Conservation (phyloP, 2,329 filamentous ascomycete genomes). For the Sordariomycetes sp. region DNA sequence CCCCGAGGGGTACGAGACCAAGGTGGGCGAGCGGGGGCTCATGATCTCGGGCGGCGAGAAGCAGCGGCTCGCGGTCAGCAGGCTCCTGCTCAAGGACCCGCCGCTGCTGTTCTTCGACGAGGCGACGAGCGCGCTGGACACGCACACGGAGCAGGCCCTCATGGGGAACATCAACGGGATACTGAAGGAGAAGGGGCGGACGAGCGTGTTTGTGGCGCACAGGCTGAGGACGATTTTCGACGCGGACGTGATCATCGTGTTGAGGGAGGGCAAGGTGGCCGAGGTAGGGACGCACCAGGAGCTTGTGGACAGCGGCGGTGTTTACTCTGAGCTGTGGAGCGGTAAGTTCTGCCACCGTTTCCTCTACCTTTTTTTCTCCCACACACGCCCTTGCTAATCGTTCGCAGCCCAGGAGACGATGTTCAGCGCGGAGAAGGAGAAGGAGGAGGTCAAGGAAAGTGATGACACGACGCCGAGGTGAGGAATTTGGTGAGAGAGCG, state of each 20-base stretch:
- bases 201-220: conserved; percentile 92
- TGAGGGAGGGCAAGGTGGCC: conserved; percentile 74
- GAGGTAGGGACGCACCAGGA: conserved; percentile 83
- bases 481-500: conserved; percentile 10
- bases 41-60: conserved; percentile 97
- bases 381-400: conserved; percentile 9
- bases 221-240: conserved; percentile 88
- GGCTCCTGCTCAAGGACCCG: conserved; percentile 79
- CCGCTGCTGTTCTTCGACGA: conserved; percentile 91
- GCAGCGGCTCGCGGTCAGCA: conserved; percentile 75
- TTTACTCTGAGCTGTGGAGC: conserved; percentile 88
- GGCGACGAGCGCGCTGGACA: conserved; percentile 85
- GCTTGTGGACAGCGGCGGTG: conserved; percentile 64
- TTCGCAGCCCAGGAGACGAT: conserved; percentile 50
- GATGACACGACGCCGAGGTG: neutral
- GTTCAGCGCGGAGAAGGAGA: conserved; percentile 35
- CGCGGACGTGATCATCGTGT: conserved; percentile 83
- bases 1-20: conserved; percentile 81
- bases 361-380: no score
- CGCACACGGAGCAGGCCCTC: conserved; percentile 83
- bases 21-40: conserved; percentile 86
- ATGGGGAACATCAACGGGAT: conserved; percentile 91
- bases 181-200: conserved; percentile 74
- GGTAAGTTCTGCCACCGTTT: conserved; percentile 49
- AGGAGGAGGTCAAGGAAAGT: conserved; percentile 18